Conservation (phyloP, 1,284 basidiomycete species). For the Omphalotus olearius region DNA sequence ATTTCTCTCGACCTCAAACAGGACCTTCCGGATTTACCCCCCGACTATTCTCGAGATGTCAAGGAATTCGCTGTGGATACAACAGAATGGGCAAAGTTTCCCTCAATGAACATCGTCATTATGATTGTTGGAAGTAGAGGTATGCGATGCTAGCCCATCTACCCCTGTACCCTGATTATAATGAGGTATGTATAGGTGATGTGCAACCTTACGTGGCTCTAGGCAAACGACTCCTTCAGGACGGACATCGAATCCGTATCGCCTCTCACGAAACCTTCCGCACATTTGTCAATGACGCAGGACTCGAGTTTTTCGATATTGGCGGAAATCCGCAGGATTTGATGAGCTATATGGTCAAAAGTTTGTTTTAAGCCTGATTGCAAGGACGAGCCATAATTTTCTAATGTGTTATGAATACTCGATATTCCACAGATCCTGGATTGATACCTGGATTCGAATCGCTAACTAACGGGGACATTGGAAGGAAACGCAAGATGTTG, state of each 20-base stretch:
- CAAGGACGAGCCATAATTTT: neutral
- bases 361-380: slow-evolving; percentile 23
- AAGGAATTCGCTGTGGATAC: slow-evolving; percentile 47
- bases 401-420: neutral
- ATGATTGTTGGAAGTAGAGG: slow-evolving; percentile 65
- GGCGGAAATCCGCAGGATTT: slow-evolving; percentile 58
- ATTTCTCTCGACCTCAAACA: slow-evolving; percentile 43
- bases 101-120: slow-evolving; percentile 53
- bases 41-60: slow-evolving; percentile 41
- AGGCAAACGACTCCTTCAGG: slow-evolving; percentile 44
- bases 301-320: slow-evolving; percentile 53
- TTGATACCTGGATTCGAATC: slow-evolving; percentile 47
- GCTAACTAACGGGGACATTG: slow-evolving; percentile 45
- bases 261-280: slow-evolving; percentile 65
- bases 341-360: slow-evolving; percentile 60
- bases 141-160: slow-evolving; percentile 19
- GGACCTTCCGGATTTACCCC: slow-evolving; percentile 44
- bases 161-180: neutral
- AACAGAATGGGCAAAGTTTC: slow-evolving; percentile 32
- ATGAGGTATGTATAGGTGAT: slow-evolving; percentile 42
- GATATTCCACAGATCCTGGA: slow-evolving; percentile 38
- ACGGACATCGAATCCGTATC: slow-evolving; percentile 62
- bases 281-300: slow-evolving; percentile 46
- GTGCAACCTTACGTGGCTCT: slow-evolving; percentile 71
- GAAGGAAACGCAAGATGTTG: slow-evolving; percentile 43